A percentile compares a stretch with the other conserved stretches of the same genome.
phyloP scores from a whole-genome alignment of 2,329 filamentous ascomycete species.

The Falciphora oryzae region DNA sequence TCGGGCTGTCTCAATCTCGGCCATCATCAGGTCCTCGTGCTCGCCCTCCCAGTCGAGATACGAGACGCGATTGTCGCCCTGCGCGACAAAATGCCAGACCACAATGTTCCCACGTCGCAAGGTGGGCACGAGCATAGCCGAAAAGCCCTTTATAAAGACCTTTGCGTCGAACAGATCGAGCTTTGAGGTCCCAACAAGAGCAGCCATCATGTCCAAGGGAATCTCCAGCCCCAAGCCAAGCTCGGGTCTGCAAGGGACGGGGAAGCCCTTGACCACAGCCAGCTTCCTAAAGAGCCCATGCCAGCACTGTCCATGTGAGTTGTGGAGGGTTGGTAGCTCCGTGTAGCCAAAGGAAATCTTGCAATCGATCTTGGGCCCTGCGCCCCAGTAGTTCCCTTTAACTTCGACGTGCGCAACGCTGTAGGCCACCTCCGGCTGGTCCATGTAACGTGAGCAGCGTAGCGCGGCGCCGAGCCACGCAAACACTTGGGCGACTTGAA shows the following conservation, averaged over 20 bases:
- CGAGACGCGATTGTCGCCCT: constrained; percentile 3
- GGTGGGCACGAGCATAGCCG: constrained; percentile 10
- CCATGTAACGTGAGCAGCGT: background rate
- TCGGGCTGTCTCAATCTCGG: background rate
- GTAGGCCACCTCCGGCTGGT: background rate
- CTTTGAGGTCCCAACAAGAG: background rate
- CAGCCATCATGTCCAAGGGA: constrained; percentile 11
- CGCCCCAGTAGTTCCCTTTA: background rate
- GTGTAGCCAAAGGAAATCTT: background rate
- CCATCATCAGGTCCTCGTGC: background rate
- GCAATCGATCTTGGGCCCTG: background rate
- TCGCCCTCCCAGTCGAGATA: constrained; percentile 5
- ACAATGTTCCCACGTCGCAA: constrained; percentile 2
- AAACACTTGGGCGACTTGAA: background rate
- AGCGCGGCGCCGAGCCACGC: constrained; percentile 9
- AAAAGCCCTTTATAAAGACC: constrained; percentile 12
- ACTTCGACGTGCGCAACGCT: background rate
- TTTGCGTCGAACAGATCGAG: constrained; percentile 5
- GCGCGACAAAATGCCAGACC: constrained; percentile 11
- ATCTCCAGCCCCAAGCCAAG: constrained; percentile 10
- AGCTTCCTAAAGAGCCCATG: constrained; percentile 10
- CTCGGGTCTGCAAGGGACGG: constrained; percentile 6
- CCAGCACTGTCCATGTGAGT: constrained; percentile 9
- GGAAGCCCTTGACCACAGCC: constrained; percentile 10
- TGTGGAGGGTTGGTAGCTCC: background rate